Evolutionary conservation across 2,329 filamentous ascomycete genomes (phyloP).

Genomic region (Zymoseptoria passerinii): DNA sequence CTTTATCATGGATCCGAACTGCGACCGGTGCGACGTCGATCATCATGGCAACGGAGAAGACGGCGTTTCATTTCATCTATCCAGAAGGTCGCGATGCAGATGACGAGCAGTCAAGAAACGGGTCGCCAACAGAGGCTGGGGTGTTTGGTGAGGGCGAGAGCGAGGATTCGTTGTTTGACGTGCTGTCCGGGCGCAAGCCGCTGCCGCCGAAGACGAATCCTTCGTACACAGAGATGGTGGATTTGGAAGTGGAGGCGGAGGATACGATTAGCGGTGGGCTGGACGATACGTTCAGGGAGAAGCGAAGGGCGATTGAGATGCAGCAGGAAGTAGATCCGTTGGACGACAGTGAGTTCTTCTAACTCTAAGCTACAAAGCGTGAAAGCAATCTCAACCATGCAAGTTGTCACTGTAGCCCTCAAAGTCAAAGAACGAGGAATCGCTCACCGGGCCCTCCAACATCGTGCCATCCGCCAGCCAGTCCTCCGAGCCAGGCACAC

Average conservation of each 20-base stretch:
- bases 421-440: too few relatives aligned
- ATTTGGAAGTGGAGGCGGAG: slow-evolving; percentile 24
- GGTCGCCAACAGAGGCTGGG: background rate
- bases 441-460: too few relatives aligned
- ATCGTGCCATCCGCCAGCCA: background rate
- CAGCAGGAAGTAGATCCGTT: slow-evolving; percentile 21
- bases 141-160: slow-evolving; percentile 30
- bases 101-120: background rate
- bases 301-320: slow-evolving; percentile 12
- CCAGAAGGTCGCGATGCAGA: slow-evolving; percentile 29
- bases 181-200: slow-evolving; percentile 40
- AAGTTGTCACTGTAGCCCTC: too few relatives aligned
- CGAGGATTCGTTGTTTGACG: slow-evolving; percentile 42
- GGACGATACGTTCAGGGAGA: slow-evolving; percentile 40
- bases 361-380: background rate
- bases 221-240: slow-evolving; percentile 26
- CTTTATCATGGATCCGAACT: slow-evolving; percentile 17
- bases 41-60: slow-evolving; percentile 31
- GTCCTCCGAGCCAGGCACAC: too few relatives aligned
- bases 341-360: slow-evolving; percentile 31
- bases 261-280: slow-evolving; percentile 24
- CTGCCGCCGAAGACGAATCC: slow-evolving; percentile 28
- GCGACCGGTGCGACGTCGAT: slow-evolving; percentile 22
- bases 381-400: too few relatives aligned
- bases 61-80: slow-evolving; percentile 34